A percentile compares a stretch with the other conserved stretches of the same genome.
Conservation (phyloP, 345 rosid genomes). For the Pistacia atlantica region DNA sequence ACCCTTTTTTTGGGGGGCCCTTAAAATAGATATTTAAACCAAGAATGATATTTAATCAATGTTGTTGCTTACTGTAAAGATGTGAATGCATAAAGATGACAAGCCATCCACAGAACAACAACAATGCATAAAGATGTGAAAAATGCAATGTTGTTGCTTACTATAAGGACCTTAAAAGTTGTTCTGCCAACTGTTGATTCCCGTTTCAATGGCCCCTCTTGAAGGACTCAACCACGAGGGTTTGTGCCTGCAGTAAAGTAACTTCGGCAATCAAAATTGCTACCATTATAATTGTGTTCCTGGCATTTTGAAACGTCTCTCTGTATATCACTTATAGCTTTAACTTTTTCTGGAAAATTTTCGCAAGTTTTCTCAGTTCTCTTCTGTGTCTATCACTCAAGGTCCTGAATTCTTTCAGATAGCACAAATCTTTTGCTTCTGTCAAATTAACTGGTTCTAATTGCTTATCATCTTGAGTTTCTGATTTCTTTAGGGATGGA, state of each 20-base stretch:
- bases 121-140: slow-evolving; percentile 16
- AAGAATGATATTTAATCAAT: too few relatives aligned
- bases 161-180: slow-evolving; percentile 28
- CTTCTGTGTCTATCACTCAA: not conserved
- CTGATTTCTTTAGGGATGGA: too few relatives aligned
- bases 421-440: too few relatives aligned
- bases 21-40: too few relatives aligned
- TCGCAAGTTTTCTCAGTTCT: not conserved
- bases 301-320: slow-evolving; percentile 27
- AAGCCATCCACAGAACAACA: too few relatives aligned
- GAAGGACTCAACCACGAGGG: slow-evolving; percentile 29
- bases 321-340: slow-evolving; percentile 9
- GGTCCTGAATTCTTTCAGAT: too few relatives aligned
- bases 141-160: slow-evolving; percentile 33
- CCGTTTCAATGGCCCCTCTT: slow-evolving; percentile 17
- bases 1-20: too few relatives aligned
- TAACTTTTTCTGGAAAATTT: slow-evolving; percentile 8
- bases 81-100: too few relatives aligned
- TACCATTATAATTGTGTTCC: slow-evolving; percentile 27
- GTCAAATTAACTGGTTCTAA: too few relatives aligned
- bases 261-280: slow-evolving; percentile 31
- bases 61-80: not conserved
- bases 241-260: not conserved
- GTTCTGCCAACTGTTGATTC: slow-evolving; percentile 23
- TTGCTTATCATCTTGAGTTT: too few relatives aligned